phyloP scores from a whole-genome alignment of 805 yeast species.

The Wickerhamomyces chambardii region DNA sequence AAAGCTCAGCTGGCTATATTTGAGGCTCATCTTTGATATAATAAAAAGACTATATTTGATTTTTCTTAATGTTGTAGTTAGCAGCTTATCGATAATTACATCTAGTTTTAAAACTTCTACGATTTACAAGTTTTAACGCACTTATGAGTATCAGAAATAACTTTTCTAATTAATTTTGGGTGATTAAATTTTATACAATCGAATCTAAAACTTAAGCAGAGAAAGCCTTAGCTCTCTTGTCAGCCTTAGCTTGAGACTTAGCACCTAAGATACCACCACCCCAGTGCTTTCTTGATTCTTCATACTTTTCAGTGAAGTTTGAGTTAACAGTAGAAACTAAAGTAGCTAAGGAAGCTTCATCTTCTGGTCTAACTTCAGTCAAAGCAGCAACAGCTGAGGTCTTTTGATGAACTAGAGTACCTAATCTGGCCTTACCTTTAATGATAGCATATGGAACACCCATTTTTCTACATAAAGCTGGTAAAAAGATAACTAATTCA shows the following conservation, averaged over 20 bases:
- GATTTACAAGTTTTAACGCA: too few relatives aligned
- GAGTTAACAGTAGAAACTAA: conserved; percentile 89
- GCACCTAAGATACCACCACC: conserved; percentile 99
- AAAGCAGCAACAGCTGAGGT: conserved; percentile 96
- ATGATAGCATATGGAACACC: conserved; percentile 98
- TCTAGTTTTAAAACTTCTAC: too few relatives aligned
- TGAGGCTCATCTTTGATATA: too few relatives aligned
- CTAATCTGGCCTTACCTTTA: conserved; percentile 98
- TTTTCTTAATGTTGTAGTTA: too few relatives aligned
- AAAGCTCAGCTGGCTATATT: background rate
- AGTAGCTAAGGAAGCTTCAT: conserved; percentile 90
- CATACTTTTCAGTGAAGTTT: conserved; percentile 90
- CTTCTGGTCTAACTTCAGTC: conserved; percentile 91
- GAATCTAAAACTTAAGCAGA: background rate
- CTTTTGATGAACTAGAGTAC: conserved; percentile 96
- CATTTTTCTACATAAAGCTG: conserved; percentile 99
- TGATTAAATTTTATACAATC: background rate
- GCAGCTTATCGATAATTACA: too few relatives aligned
- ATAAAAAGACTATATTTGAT: too few relatives aligned
- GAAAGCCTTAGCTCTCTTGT: conserved; percentile 50
- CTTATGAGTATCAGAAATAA: too few relatives aligned
- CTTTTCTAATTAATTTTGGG: too few relatives aligned
- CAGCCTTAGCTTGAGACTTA: conserved; percentile 82
- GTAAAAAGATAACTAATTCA: conserved; percentile 94
- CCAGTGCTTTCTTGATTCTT: conserved; percentile 97